Evolutionary conservation across 768 basidiomycete species (phyloP), one percentile per base, ranked within the genome.

Genomic region (Mycena rosella): DNA sequence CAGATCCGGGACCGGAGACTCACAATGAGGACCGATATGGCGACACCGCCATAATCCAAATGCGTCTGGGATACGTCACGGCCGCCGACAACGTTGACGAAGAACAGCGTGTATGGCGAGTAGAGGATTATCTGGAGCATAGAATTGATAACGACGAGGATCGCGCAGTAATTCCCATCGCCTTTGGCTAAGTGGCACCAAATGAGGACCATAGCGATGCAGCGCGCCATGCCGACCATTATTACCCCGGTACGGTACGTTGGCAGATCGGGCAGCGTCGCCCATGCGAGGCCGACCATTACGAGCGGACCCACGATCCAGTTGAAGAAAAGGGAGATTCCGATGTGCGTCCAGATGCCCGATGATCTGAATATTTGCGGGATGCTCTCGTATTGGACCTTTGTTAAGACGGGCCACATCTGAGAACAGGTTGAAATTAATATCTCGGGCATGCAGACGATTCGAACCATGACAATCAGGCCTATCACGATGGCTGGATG

Each of bases 261-360:
- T 24, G 89, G 88, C 2, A 91, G 83, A 74, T 96, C 94, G 1
- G 93, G 94, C 0, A 96, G 84, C 5, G 93, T 92, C 15, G 91
- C 93, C 92, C 94, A 95, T 1, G 94, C 93, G 29, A 93, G 74
- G 3, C 83, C 94, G n/a, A 95, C 86, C 94, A 96, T 96, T 20
- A 94, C 73, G 56, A 95, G 84, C 0, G 94, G 94, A 1, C 90
- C 93, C 20, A 92, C 67, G 63, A 95, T 84, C 95, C 94, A 96
- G 75, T 94, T 95, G 27, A 95, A 79, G 29, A 89, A 26, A 22
- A 95, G 70, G 7, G 91, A 92, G 30, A 95, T 82, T 7, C 78
- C 78, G 67, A 95, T 81, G 72, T 96, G 94, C 20, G 83, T 77
- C 90, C 91, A 94, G 10, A 95, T 78, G 1, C 79, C 77, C 11